These are phyloP conservation scores for Piromyces finnis DNA, from an alignment of 192 early-diverging fungal genomes.

Conservation along the genomic window DNA sequence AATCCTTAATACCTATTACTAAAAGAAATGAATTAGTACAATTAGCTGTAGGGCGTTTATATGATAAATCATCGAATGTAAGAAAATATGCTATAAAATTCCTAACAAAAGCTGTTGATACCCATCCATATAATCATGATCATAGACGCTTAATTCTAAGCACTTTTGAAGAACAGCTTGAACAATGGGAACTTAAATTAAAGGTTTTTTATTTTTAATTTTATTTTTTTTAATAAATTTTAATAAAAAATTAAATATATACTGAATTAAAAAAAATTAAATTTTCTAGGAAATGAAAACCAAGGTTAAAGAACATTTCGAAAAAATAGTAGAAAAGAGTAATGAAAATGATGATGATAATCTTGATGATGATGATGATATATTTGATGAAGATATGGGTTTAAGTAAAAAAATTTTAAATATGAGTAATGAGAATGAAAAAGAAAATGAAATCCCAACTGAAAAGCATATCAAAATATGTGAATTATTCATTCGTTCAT, in stretches of 20 bases:
- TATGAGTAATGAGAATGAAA: constrained; percentile 1
- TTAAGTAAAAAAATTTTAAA: neutral
- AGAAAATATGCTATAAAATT: constrained; percentile 82
- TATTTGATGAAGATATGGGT: neutral
- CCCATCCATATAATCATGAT: constrained; percentile 78
- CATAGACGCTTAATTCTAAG: constrained; percentile 56
- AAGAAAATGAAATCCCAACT: constrained; percentile 5
- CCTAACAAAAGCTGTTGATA: constrained; percentile 57
- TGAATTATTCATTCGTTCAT: constrained; percentile 2
- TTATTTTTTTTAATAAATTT: no score
- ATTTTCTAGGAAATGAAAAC: neutral
- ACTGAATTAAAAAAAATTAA: neutral
- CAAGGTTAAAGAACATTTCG: neutral
- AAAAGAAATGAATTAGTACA: constrained; percentile 41
- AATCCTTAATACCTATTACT: constrained; percentile 26
- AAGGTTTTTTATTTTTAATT: no score
- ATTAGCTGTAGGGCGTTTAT: constrained; percentile 55
- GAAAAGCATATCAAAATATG: neutral
- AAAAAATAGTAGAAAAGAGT: constrained; percentile 4
- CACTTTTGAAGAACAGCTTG: constrained; percentile 47
- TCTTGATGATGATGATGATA: no score
- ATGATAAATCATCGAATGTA: constrained; percentile 79
- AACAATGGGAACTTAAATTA: constrained; percentile 46
- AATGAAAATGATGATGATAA: constrained; percentile 5
- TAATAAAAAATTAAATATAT: no score